phyloP scores from a whole-genome alignment of 2,329 filamentous ascomycete species.

The Colletotrichum melonis region DNA sequence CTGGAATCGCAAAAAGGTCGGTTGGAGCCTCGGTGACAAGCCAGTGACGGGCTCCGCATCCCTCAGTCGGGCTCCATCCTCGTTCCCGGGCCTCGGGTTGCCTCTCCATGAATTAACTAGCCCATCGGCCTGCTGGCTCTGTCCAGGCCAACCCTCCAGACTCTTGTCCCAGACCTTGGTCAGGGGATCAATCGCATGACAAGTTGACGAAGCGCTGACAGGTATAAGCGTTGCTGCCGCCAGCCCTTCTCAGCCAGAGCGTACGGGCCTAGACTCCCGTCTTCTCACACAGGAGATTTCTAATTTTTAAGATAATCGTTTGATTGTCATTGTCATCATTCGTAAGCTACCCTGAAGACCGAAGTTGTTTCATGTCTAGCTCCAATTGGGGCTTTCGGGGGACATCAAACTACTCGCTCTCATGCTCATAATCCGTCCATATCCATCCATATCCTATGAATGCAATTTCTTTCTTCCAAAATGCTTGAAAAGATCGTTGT shows the following conservation, averaged over 20 bases:
- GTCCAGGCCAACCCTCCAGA: neutral
- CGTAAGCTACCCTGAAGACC: neutral
- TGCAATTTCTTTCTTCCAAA: neutral
- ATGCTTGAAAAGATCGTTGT: neutral
- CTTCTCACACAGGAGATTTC: neutral
- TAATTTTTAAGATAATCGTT: neutral
- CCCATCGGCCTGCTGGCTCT: neutral
- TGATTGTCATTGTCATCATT: neutral
- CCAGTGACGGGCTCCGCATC: constrained; percentile 14
- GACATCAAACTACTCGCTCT: neutral
- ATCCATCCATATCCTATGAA: neutral
- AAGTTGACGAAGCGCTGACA: neutral
- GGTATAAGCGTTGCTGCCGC: neutral
- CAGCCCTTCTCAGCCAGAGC: neutral
- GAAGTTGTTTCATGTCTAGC: neutral
- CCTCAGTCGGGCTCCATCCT: neutral
- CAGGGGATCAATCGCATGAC: neutral
- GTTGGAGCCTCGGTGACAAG: constrained; percentile 8
- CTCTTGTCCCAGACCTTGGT: neutral
- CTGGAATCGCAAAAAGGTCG: neutral
- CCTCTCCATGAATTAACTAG: neutral
- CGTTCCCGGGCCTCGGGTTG: neutral
- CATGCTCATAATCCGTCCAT: neutral
- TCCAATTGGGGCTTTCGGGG: neutral
- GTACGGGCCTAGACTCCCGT: neutral